phyloP scores from a whole-genome alignment of 768 basidiomycete genomes.

The Amanita molliuscula region DNA sequence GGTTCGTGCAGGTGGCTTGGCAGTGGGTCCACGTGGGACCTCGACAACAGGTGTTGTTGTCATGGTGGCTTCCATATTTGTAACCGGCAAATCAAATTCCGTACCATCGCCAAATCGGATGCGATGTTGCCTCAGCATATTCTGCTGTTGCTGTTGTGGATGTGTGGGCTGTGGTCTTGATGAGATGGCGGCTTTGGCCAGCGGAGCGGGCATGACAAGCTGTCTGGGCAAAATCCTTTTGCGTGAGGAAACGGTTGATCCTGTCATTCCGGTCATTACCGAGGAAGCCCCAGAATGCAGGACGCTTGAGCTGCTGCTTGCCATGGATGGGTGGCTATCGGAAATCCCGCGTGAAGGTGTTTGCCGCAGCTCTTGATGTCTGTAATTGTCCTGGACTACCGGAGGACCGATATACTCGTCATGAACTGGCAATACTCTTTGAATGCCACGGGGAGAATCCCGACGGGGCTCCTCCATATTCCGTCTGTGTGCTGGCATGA shows the following conservation, averaged over 20 bases:
- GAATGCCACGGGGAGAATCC: not conserved
- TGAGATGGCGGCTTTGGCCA: slow-evolving; percentile 21
- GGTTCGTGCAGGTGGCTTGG: not conserved
- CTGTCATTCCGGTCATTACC: not conserved
- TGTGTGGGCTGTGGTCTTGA: not conserved
- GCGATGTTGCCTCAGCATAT: slow-evolving; percentile 1
- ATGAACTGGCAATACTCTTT: not conserved
- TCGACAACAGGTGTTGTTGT: too few relatives aligned
- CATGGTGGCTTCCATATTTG: not conserved
- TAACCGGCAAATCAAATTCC: slow-evolving; percentile 3
- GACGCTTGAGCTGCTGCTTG: slow-evolving; percentile 1
- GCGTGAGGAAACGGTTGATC: slow-evolving; percentile 11
- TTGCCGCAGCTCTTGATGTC: not conserved
- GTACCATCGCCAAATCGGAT: slow-evolving; percentile 4
- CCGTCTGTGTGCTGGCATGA: not conserved
- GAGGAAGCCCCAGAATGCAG: slow-evolving; percentile 2
- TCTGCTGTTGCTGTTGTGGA: not conserved
- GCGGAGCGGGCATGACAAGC: slow-evolving; percentile 66
- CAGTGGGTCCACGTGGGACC: not conserved
- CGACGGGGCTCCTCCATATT: not conserved
- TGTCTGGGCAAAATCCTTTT: slow-evolving; percentile 43
- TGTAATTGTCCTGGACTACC: not conserved
- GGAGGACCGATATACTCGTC: not conserved
- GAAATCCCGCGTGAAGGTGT: not conserved
- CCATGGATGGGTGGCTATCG: not conserved